A percentile compares a stretch with the other conserved stretches of the same genome.
phyloP scores from a whole-genome alignment of 768 basidiomycete species.

The Chlorophyllum brunneum region DNA sequence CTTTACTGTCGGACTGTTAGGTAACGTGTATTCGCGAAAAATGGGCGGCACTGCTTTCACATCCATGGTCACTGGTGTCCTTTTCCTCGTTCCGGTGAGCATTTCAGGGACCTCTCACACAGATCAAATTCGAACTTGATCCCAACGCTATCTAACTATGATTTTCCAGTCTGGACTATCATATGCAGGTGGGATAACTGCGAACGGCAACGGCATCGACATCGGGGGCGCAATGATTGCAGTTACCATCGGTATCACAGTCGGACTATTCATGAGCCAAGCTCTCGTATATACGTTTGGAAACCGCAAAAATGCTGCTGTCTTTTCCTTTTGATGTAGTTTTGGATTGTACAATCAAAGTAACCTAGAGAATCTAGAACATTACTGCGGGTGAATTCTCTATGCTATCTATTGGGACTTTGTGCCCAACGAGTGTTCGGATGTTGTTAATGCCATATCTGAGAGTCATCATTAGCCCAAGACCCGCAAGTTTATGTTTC shows the following conservation, averaged over 20 bases:
- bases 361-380: conserved; percentile 50
- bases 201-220: conserved; percentile 77
- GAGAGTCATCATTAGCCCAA: conserved; percentile 7
- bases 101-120: not conserved
- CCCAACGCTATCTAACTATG: not conserved
- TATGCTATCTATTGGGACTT: conserved; percentile 85
- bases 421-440: conserved; percentile 94
- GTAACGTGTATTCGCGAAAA: conserved; percentile 77
- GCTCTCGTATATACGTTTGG: conserved; percentile 87
- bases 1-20: conserved; percentile 74
- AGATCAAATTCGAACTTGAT: not conserved
- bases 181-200: conserved; percentile 81
- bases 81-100: conserved; percentile 84
- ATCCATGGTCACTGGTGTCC: conserved; percentile 85
- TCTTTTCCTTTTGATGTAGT: conserved; percentile 68
- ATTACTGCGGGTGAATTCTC: conserved; percentile 89
- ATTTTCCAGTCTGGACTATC: conserved; percentile 69
- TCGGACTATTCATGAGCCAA: conserved; percentile 86
- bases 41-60: conserved; percentile 88
- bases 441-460: conserved; percentile 99
- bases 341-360: not conserved
- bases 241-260: conserved; percentile 89
- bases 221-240: conserved; percentile 86
- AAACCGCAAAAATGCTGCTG: conserved; percentile 74
- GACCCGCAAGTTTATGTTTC: not conserved